phyloP scores from a whole-genome alignment of 495 filamentous ascomycete genomes.

The Aspergillus sclerotioniger region DNA sequence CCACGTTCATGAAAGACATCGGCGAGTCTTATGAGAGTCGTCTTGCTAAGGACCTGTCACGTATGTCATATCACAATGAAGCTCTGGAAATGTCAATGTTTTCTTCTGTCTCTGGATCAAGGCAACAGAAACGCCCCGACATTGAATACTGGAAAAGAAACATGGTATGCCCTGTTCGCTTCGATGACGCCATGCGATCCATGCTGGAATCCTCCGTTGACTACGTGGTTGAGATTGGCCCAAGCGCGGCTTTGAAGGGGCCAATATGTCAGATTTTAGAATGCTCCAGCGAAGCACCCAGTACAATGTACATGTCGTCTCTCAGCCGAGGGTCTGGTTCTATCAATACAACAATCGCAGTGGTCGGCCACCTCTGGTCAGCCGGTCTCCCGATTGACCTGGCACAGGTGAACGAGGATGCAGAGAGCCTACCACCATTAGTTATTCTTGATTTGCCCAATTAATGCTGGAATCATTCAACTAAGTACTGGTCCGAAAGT shows the following conservation, averaged over 20 bases:
- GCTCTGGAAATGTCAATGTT: conserved; percentile 6
- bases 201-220: conserved; percentile 5
- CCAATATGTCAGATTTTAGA: conserved; percentile 28
- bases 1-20: conserved; percentile 50
- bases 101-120: conserved; percentile 26
- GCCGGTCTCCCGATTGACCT: conserved; percentile 6
- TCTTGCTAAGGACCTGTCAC: background rate
- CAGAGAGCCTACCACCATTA: background rate
- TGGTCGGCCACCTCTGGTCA: conserved; percentile 19
- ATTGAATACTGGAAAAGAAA: conserved; percentile 34
- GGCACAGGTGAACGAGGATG: conserved; percentile 1
- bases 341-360: background rate
- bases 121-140: background rate
- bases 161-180: conserved; percentile 30
- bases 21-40: conserved; percentile 17
- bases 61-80: background rate
- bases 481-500: conserved; percentile 47
- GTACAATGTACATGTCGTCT: background rate
- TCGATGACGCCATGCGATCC: conserved; percentile 25
- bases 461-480: conserved; percentile 27
- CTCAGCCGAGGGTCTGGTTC: background rate
- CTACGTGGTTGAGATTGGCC: conserved; percentile 34
- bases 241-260: conserved; percentile 27
- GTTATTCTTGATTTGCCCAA: conserved; percentile 24
- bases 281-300: too few species aligned